These are phyloP conservation scores for Plectosphaerella sp. DNA, from an alignment of 2,329 filamentous ascomycete species.

Conservation along the genomic window DNA sequence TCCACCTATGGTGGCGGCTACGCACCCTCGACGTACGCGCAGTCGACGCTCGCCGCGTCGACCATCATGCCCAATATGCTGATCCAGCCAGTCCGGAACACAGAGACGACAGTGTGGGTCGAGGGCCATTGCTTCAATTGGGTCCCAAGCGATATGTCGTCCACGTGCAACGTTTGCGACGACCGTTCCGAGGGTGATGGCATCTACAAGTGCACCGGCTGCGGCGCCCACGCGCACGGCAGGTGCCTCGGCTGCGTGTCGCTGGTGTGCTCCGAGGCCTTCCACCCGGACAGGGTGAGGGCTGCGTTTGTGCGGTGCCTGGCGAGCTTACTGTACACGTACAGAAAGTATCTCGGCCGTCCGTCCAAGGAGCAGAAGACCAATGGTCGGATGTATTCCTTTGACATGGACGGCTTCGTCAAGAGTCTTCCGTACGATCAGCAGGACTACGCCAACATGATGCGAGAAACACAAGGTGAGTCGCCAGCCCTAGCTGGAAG, in stretches of 20 bases:
- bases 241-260: constrained; percentile 59
- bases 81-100: constrained; percentile 73
- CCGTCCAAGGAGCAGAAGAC: constrained; percentile 57
- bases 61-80: constrained; percentile 85
- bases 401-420: constrained; percentile 63
- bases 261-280: constrained; percentile 59
- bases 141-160: constrained; percentile 52
- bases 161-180: constrained; percentile 69
- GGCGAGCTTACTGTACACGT: constrained; percentile 63
- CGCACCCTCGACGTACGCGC: constrained; percentile 78
- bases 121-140: constrained; percentile 79
- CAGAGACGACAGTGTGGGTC: constrained; percentile 76
- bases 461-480: constrained; percentile 63
- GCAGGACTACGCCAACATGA: constrained; percentile 59
- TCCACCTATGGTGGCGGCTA: constrained; percentile 69
- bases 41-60: constrained; percentile 79
- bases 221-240: constrained; percentile 51
- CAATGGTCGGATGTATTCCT: constrained; percentile 56
- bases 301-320: constrained; percentile 62
- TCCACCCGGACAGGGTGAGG: constrained; percentile 56
- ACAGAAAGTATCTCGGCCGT: constrained; percentile 58
- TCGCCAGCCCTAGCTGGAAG: not conserved
- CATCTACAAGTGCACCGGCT: constrained; percentile 69
- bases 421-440: constrained; percentile 62
- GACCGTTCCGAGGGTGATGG: constrained; percentile 69